Percentiles rank a stretch among this genome's conserved stretches.
phyloP scores from a whole-genome alignment of 2,329 filamentous ascomycete species.

The Aspergillus bombycis region DNA sequence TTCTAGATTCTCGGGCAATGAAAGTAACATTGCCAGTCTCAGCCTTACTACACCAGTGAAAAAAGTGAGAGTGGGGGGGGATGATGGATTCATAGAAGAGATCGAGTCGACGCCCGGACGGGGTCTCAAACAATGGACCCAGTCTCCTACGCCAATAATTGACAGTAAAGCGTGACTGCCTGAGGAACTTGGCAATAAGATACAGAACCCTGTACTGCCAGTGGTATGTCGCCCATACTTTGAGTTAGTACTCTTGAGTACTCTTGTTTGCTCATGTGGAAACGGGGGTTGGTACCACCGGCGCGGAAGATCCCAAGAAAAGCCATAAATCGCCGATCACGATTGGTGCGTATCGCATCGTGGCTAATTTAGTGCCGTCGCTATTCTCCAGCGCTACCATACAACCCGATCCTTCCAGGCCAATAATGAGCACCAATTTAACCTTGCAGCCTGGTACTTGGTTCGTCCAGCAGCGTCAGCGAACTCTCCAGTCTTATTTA shows the following conservation, averaged over 20 bases:
- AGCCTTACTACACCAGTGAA: background rate
- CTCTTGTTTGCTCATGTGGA: background rate
- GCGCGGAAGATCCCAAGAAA: slow-evolving; percentile 6
- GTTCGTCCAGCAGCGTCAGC: slow-evolving; percentile 1
- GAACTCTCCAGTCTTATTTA: slow-evolving; percentile 4
- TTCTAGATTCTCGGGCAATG: too few relatives aligned
- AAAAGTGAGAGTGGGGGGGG: background rate
- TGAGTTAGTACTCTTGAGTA: background rate
- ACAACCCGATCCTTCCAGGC: slow-evolving; percentile 7
- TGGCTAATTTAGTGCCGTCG: slow-evolving; percentile 10
- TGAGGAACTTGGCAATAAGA: background rate
- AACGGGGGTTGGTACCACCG: background rate
- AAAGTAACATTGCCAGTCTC: background rate
- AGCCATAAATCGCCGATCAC: background rate
- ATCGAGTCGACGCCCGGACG: background rate
- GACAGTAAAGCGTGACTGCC: background rate
- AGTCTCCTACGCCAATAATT: background rate
- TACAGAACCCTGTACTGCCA: background rate
- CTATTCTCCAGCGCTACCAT: slow-evolving; percentile 9
- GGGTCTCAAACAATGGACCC: background rate
- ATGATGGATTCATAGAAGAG: background rate
- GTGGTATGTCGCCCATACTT: background rate
- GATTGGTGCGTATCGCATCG: slow-evolving; percentile 10
- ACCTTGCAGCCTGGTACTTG: slow-evolving; percentile 13
- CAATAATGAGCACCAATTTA: slow-evolving; percentile 15